phyloP scores from a whole-genome alignment of 306 rosid genomes.

The Trifolium fragiferum region DNA sequence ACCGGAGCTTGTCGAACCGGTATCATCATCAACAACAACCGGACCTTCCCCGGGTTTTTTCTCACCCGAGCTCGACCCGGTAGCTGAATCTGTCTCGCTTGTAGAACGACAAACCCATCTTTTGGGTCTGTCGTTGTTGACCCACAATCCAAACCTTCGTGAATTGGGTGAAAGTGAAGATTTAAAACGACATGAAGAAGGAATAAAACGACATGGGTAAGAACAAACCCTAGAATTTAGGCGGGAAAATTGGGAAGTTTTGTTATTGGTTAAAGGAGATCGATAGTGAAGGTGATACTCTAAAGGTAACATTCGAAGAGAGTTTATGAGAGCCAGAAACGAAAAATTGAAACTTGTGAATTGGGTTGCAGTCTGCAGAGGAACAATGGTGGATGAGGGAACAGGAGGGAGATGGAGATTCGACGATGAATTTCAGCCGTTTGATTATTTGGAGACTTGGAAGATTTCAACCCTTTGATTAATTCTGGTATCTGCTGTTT shows the following conservation, averaged over 20 bases:
- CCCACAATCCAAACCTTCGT: conserved; percentile 54
- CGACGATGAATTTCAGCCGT: conserved; percentile 48
- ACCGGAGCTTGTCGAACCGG: conserved; percentile 39
- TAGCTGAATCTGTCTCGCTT: conserved; percentile 71
- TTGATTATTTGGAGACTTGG: conserved; percentile 38
- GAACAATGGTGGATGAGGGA: conserved; percentile 32
- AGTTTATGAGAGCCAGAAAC: conserved; percentile 27
- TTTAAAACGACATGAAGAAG: conserved; percentile 40
- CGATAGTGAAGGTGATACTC: conserved; percentile 56
- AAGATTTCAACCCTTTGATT: not conserved
- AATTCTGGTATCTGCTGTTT: no score
- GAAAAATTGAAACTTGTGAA: conserved; percentile 36
- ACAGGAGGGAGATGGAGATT: conserved; percentile 28
- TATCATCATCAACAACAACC: conserved; percentile 43
- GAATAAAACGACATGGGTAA: conserved; percentile 44
- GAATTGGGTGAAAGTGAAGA: conserved; percentile 38
- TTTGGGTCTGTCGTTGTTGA: conserved; percentile 44
- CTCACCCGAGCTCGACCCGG: conserved; percentile 54
- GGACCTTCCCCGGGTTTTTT: conserved; percentile 61
- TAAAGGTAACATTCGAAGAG: conserved; percentile 61
- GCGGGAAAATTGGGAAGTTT: conserved; percentile 50
- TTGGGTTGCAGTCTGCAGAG: conserved; percentile 30
- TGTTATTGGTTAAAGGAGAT: conserved; percentile 54
- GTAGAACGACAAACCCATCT: conserved; percentile 38
- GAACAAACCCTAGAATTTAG: conserved; percentile 52